Evolutionary conservation across 148 eudicot species (phyloP).

Genomic region (Vaccinium vitisidaea): DNA sequence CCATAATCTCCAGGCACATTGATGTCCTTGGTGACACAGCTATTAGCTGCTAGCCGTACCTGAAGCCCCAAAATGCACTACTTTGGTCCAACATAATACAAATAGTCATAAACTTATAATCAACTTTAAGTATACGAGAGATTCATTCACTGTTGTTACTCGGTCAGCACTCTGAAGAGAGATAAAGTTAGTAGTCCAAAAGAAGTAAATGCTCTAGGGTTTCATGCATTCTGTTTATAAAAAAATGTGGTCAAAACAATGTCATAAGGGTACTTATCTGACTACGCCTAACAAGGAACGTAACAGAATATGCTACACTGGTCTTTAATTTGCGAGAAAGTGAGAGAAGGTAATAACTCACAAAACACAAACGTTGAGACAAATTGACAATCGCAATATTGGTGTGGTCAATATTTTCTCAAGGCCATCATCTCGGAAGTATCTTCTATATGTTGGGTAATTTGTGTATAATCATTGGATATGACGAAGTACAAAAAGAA

Average conservation of each 20-base stretch:
- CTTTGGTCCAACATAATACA: background rate
- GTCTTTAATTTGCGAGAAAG: background rate
- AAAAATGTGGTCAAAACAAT: background rate
- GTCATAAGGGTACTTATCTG: background rate
- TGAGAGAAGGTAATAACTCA: background rate
- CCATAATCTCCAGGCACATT: conserved; percentile 84
- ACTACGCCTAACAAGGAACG: background rate
- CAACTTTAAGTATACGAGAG: background rate
- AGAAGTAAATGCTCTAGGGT: background rate
- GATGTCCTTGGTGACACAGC: conserved; percentile 85
- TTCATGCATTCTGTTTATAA: background rate
- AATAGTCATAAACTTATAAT: background rate
- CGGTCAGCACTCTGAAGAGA: background rate
- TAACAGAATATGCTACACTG: background rate
- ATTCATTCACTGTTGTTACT: background rate
- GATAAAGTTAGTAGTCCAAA: background rate
- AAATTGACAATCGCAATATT: background rate
- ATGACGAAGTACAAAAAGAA: background rate
- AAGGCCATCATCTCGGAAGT: background rate
- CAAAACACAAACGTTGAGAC: background rate
- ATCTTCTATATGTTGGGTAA: background rate
- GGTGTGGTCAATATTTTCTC: background rate
- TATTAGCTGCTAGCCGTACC: conserved; percentile 89
- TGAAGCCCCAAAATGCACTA: conserved; percentile 24
- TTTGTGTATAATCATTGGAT: background rate